A percentile compares a stretch with the other conserved stretches of the same genome.
phyloP scores from a whole-genome alignment of 176 grass and related monocot species.

The Poa annua region DNA sequence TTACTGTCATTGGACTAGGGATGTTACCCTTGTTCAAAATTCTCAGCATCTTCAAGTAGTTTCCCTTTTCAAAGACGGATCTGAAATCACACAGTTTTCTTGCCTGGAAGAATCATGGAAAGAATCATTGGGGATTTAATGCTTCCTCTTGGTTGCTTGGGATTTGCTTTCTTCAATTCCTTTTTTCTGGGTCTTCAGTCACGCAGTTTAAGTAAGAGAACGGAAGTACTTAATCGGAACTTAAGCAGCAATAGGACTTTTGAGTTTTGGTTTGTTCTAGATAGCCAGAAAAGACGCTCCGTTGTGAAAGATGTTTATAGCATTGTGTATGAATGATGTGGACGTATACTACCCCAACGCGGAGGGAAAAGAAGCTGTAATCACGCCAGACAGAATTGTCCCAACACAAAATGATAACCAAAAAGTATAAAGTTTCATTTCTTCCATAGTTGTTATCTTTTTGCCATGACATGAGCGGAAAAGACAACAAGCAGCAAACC shows the following conservation, averaged over 20 bases:
- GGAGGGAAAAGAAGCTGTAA: neutral
- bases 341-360: neutral
- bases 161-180: too few relatives aligned
- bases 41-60: too few relatives aligned
- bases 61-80: too few relatives aligned
- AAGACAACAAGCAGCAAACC: neutral
- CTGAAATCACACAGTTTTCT: too few relatives aligned
- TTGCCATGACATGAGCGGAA: neutral
- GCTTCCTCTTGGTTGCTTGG: too few relatives aligned
- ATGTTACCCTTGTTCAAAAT: neutral
- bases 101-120: too few relatives aligned
- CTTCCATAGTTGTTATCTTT: conserved; percentile 15
- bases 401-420: neutral
- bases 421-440: neutral
- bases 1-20: neutral
- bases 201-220: neutral
- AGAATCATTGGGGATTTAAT: too few relatives aligned
- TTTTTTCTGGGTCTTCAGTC: neutral
- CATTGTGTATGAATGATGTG: neutral
- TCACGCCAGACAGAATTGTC: neutral
- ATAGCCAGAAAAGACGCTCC: neutral
- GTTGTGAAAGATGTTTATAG: neutral
- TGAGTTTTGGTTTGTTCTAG: neutral
- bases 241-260: neutral
- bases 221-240: neutral